Conservation (phyloP, 768 basidiomycete genomes). For the Suillus sp. region DNA sequence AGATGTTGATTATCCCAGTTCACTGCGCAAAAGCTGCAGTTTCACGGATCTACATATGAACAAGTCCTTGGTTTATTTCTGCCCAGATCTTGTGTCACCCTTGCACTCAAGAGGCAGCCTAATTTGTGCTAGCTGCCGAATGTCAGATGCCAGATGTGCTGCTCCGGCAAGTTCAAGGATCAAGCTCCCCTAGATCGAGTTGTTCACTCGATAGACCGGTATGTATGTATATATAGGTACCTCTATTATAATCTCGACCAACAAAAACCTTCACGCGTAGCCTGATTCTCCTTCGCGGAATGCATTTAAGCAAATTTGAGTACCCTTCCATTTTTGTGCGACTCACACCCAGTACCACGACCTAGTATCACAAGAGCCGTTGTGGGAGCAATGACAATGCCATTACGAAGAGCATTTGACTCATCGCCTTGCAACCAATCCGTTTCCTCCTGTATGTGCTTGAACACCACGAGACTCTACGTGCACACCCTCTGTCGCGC, state of each 20-base stretch:
- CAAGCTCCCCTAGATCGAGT: neutral
- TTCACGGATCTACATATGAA: neutral
- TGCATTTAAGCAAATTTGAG: neutral
- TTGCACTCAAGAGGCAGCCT: neutral
- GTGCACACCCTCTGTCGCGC: neutral
- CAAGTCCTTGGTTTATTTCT: neutral
- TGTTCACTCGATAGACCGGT: neutral
- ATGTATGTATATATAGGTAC: neutral
- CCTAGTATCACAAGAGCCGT: neutral
- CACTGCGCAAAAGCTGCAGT: neutral
- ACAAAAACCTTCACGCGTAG: neutral
- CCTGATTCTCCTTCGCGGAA: neutral
- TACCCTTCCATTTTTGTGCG: neutral
- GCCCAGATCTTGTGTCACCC: neutral
- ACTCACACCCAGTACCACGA: neutral
- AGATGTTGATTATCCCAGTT: neutral
- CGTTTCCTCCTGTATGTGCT: neutral
- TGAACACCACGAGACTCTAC: neutral
- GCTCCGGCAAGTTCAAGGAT: neutral
- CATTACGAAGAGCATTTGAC: neutral
- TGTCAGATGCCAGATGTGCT: neutral
- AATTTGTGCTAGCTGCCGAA: neutral
- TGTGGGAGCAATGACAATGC: neutral
- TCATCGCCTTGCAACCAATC: neutral
- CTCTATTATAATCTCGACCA: neutral